phyloP scores from a whole-genome alignment of 306 rosid species.

The Rosa chinensis region DNA sequence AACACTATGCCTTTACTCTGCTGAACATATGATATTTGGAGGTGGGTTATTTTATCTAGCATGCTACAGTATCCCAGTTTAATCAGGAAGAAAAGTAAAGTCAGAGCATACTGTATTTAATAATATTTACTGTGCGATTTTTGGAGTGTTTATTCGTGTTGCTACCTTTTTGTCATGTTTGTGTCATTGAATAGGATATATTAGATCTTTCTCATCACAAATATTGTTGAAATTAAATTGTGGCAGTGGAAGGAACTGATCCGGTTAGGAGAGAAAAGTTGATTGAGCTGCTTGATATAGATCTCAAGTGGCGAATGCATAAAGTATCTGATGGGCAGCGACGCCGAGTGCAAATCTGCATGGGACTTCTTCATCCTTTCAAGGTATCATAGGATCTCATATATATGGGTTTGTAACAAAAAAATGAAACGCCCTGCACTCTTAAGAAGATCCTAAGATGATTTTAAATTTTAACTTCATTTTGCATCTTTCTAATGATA shows the following conservation, averaged over 20 bases:
- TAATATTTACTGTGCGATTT: background rate
- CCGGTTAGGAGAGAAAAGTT: slow-evolving; percentile 80
- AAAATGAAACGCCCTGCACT: background rate
- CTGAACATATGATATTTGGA: slow-evolving; percentile 98
- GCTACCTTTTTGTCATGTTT: background rate
- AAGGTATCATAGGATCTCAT: slow-evolving; percentile 51
- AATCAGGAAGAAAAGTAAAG: background rate
- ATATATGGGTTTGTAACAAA: background rate
- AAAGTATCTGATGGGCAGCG: slow-evolving; percentile 98
- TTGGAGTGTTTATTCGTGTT: background rate
- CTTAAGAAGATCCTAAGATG: background rate
- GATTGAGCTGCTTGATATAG: slow-evolving; percentile 89
- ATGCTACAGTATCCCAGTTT: background rate
- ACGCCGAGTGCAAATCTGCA: slow-evolving; percentile 95
- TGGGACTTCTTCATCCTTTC: slow-evolving; percentile 93
- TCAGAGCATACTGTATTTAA: background rate
- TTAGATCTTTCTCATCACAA: too few species aligned
- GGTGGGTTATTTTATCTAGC: slow-evolving; percentile 46
- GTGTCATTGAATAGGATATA: background rate
- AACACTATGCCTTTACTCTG: slow-evolving; percentile 35
- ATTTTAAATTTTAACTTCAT: background rate
- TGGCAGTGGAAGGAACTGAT: slow-evolving; percentile 86
- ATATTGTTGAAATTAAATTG: slow-evolving; percentile 16
- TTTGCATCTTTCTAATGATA: background rate
- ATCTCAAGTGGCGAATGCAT: slow-evolving; percentile 94